Base-by-base conservation (phyloP, 2,329 filamentous ascomycete genomes). In the Gyromitra esculenta region DNA sequence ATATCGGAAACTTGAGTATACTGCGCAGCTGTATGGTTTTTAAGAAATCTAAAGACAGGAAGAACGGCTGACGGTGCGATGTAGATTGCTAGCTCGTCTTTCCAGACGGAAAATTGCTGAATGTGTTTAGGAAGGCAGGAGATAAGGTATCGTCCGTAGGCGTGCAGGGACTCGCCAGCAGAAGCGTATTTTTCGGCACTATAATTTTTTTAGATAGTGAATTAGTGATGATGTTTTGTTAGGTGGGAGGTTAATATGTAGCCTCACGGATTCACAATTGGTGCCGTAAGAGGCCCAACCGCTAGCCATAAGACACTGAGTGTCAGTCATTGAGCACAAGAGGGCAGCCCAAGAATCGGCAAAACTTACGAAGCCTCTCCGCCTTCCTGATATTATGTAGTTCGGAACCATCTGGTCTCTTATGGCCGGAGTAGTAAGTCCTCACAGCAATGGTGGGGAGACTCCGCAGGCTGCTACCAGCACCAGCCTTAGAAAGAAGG, bases 41-140 rank as follows among this genome's bases (percentile, higher is more conserved):
- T 98, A 82, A 99, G 88, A 87, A 99, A 99, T 77, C 89, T 90
- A 85, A 99, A 94, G 82, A 97, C 92, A 50, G 96, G 96, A 81
- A 97, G 89, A 81, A 98, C 90, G 80, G 93, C 96, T 48, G 92
- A 86, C 0, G 96, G 96, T 62, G 93, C 88, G 82, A 98, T 96
- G 85, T 96, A 95, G 84, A 97, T 93, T 81, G 92, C 94, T 83
- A 99, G 90, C 85, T 99, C 96, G 83, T 99, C 96, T 87, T 99
- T 99, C 96, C 96, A 99, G 72, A 99, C 95, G 11, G 94, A 97
- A 87, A 98, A 98, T 86, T 99, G 96, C 87, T 99, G 96, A 82
- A 99, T 89, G 85, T 97, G 97, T 87, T 97, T 98, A 82, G 96
- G 96, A 82, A 99, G 86, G 85, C 93, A 97, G 81, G 94, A 94